Evolutionary conservation across 371 early-diverging fungal genomes (phyloP).

Genomic region (Mortierella sp.): DNA sequence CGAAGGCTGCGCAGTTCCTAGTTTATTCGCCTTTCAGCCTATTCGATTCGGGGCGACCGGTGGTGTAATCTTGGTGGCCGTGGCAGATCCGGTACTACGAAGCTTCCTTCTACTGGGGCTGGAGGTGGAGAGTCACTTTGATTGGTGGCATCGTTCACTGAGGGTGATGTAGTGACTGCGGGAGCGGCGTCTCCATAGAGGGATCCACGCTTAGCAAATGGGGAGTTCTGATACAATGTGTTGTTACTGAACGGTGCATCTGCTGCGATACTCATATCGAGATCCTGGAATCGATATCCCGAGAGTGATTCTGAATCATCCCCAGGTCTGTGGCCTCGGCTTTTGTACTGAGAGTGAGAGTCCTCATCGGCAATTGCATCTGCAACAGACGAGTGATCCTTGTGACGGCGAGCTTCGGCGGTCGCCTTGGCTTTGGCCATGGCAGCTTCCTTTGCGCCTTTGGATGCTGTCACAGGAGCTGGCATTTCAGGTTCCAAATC

Average conservation of each 20-base stretch:
- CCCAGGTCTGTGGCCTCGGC: conserved; percentile 11
- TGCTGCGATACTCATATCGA: conserved; percentile 21
- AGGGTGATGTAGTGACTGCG: neutral
- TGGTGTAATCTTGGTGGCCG: conserved; percentile 41
- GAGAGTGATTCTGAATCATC: conserved; percentile 12
- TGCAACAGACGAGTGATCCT: conserved; percentile 2
- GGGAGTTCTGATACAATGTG: conserved; percentile 31
- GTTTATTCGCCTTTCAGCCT: conserved; percentile 6
- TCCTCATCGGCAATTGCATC: neutral
- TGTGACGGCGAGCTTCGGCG: conserved; percentile 6
- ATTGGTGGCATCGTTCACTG: neutral
- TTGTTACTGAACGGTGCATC: conserved; percentile 13
- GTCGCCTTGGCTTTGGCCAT: conserved; percentile 38
- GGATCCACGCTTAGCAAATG: conserved; percentile 12
- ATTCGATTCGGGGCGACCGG: conserved; percentile 27
- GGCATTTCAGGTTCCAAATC: conserved; percentile 35
- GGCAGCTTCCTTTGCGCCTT: conserved; percentile 33
- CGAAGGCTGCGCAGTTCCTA: too few relatives aligned
- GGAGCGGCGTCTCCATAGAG: neutral
- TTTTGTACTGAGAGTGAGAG: neutral
- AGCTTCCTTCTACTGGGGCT: conserved; percentile 9
- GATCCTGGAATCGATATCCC: conserved; percentile 31
- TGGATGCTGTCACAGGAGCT: conserved; percentile 18
- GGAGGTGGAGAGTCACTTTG: neutral
- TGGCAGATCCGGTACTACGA: conserved; percentile 28